Evolutionary conservation across 441 rosid species (phyloP).

Genomic region (Geranium incanum): DNA sequence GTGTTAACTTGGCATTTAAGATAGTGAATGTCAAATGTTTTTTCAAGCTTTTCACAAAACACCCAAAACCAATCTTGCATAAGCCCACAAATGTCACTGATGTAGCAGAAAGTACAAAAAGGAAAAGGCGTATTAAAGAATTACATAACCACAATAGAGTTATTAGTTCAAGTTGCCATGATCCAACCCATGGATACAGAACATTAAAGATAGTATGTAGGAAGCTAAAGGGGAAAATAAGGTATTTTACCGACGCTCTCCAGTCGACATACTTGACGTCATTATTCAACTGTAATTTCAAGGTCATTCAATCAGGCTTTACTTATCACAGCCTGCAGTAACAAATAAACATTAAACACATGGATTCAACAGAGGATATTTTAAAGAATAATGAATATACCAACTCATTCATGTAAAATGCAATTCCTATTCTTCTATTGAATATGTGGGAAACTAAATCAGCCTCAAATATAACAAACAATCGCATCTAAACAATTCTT

Average conservation of each 20-base stretch:
- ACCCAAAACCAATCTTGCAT: neutral
- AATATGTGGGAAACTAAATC: neutral
- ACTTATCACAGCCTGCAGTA: slow-evolving; percentile 15
- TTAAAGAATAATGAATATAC: neutral
- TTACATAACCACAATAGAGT: too few species aligned
- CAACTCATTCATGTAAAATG: neutral
- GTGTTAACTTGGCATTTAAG: neutral
- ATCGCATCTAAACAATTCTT: neutral
- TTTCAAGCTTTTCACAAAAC: neutral
- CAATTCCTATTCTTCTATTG: slow-evolving; percentile 3
- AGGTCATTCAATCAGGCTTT: slow-evolving; percentile 41
- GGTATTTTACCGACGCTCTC: slow-evolving; percentile 53
- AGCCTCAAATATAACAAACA: neutral
- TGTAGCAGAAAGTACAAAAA: neutral
- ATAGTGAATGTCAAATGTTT: neutral
- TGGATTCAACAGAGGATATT: neutral
- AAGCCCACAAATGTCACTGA: neutral
- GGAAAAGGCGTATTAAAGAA: neutral
- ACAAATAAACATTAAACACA: neutral
- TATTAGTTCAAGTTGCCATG: neutral
- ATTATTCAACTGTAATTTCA: slow-evolving; percentile 34
- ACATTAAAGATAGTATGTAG: neutral
- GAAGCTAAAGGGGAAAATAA: neutral
- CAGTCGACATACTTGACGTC: slow-evolving; percentile 49
- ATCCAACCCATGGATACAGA: neutral